phyloP scores from a whole-genome alignment of 192 early-diverging fungal genomes.

The Coemansia sp. region DNA sequence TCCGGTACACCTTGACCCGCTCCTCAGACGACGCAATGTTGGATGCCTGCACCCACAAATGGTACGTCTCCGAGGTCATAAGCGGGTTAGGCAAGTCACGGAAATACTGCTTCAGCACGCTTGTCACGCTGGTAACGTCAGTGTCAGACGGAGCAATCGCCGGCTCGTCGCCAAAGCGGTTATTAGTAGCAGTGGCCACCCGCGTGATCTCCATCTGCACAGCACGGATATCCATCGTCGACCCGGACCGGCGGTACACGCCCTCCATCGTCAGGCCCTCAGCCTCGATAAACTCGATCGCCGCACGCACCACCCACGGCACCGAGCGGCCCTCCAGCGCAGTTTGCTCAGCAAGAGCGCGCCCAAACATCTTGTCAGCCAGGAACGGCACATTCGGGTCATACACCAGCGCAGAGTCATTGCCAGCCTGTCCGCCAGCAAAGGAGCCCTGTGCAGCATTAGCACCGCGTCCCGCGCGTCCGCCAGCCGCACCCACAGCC shows the following conservation, averaged over 20 bases:
- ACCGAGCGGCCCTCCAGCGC: slow-evolving; percentile 61
- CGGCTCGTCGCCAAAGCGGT: slow-evolving; percentile 47
- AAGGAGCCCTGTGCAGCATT: slow-evolving; percentile 8
- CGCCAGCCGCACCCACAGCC: background rate
- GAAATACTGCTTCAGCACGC: slow-evolving; percentile 81
- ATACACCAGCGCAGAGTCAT: background rate
- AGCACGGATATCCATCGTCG: slow-evolving; percentile 68
- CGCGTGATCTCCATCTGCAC: slow-evolving; percentile 68
- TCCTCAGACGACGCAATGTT: slow-evolving; percentile 31
- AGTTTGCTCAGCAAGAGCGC: slow-evolving; percentile 59
- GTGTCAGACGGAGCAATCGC: slow-evolving; percentile 31
- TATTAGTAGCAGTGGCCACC: slow-evolving; percentile 57
- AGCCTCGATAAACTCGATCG: slow-evolving; percentile 68
- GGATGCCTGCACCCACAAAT: slow-evolving; percentile 64
- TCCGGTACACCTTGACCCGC: slow-evolving; percentile 46
- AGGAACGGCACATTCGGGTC: slow-evolving; percentile 34
- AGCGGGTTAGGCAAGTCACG: slow-evolving; percentile 75
- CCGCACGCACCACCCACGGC: slow-evolving; percentile 70
- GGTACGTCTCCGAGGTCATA: slow-evolving; percentile 70
- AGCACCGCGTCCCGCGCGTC: slow-evolving; percentile 5
- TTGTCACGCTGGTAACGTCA: slow-evolving; percentile 80
- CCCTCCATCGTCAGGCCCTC: slow-evolving; percentile 74
- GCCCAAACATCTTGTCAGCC: slow-evolving; percentile 68
- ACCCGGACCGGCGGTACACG: slow-evolving; percentile 80
- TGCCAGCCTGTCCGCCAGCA: background rate